A percentile compares a stretch with the other conserved stretches of the same genome.
Conservation (phyloP, 768 basidiomycete species). For the Psilocybe tampanensis region DNA sequence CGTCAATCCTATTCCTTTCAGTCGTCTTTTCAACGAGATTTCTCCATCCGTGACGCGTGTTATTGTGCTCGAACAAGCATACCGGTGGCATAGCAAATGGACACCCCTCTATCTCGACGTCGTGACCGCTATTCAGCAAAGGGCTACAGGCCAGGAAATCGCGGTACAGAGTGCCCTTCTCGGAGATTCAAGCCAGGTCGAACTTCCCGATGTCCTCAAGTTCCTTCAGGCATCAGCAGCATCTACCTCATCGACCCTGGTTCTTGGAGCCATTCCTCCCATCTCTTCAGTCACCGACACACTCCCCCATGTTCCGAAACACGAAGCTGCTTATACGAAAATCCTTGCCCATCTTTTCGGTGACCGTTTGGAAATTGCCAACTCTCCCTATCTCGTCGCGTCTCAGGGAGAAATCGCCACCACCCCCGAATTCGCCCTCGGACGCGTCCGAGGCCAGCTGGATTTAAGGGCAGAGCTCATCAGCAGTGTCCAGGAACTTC, state of each 20-base stretch:
- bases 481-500: slow-evolving; percentile 61
- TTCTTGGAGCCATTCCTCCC: slow-evolving; percentile 43
- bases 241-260: slow-evolving; percentile 44
- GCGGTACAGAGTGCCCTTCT: slow-evolving; percentile 65
- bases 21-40: slow-evolving; percentile 57
- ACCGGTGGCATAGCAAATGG: slow-evolving; percentile 81
- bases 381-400: slow-evolving; percentile 75
- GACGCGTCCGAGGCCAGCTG: slow-evolving; percentile 82
- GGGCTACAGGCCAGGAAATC: slow-evolving; percentile 49
- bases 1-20: slow-evolving; percentile 69
- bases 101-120: slow-evolving; percentile 86
- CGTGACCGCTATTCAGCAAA: slow-evolving; percentile 68
- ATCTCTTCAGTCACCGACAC: slow-evolving; percentile 26
- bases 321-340: slow-evolving; percentile 90
- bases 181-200: slow-evolving; percentile 46
- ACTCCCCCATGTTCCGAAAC: slow-evolving; percentile 76
- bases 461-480: slow-evolving; percentile 75
- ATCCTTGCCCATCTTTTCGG: slow-evolving; percentile 82
- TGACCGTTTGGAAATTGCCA: slow-evolving; percentile 80
- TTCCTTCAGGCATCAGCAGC: slow-evolving; percentile 48
- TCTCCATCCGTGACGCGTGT: slow-evolving; percentile 66
- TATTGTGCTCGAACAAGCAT: slow-evolving; percentile 82
- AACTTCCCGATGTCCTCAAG: slow-evolving; percentile 47
- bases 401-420: slow-evolving; percentile 78
- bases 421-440: slow-evolving; percentile 93